These are phyloP conservation scores for Fagopyrum esculentum DNA, from an alignment of 148 eudicot genomes.

Conservation along the genomic window DNA sequence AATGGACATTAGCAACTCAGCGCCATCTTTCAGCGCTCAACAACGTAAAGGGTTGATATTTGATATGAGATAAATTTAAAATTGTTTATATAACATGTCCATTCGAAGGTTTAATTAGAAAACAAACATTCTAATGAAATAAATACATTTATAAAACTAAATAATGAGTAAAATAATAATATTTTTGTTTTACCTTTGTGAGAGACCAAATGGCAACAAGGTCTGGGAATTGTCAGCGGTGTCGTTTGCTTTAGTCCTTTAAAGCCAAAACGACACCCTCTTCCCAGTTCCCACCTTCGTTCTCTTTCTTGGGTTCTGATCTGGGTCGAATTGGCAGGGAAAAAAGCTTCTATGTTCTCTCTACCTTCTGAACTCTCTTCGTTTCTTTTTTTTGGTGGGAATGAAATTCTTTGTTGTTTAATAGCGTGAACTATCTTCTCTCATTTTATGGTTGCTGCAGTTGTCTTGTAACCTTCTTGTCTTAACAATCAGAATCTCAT, in stretches of 20 bases:
- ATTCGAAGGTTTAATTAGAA: too few species aligned
- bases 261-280: constrained; percentile 25
- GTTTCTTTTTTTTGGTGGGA: too few species aligned
- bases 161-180: too few species aligned
- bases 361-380: background rate
- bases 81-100: too few species aligned
- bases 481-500: background rate
- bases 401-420: too few species aligned
- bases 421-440: too few species aligned
- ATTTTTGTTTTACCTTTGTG: constrained; percentile 25
- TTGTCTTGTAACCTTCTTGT: background rate
- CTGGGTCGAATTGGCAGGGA: constrained; percentile 18
- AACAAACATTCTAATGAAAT: too few species aligned
- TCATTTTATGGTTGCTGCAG: background rate
- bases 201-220: constrained; percentile 33
- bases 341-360: constrained; percentile 13
- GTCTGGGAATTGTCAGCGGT: constrained; percentile 5
- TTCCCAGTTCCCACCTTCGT: constrained; percentile 19
- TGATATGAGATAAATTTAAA: too few species aligned
- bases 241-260: constrained; percentile 12
- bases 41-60: too few species aligned
- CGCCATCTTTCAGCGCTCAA: too few species aligned
- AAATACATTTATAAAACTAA: too few species aligned
- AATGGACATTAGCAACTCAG: too few species aligned
- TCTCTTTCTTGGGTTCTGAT: constrained; percentile 26